These are phyloP conservation scores for Sambucus nigra DNA, from an alignment of 129 eudicot genomes.

Conservation along the genomic window DNA sequence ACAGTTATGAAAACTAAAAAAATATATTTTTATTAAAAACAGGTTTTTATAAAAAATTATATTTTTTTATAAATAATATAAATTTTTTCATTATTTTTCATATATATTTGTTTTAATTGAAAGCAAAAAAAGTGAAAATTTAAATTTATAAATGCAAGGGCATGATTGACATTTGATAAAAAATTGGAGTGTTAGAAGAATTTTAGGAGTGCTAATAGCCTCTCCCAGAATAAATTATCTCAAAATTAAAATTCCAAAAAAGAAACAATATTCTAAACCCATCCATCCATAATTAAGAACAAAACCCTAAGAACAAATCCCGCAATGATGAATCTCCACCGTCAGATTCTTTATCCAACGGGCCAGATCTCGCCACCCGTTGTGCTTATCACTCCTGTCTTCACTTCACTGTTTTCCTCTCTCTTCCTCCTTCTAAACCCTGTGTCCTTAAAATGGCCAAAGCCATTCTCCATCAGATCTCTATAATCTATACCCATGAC, in stretches of 20 bases:
- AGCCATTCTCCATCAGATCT: background rate
- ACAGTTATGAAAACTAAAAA: no score
- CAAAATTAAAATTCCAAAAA: background rate
- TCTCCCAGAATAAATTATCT: no score
- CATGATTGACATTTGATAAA: no score
- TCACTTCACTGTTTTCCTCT: conserved; percentile 14
- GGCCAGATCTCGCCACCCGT: conserved; percentile 20
- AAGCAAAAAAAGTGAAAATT: no score
- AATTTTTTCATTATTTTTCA: no score
- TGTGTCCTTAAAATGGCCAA: conserved; percentile 23
- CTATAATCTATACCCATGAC: background rate
- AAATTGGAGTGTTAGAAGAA: no score
- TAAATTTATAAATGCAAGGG: no score
- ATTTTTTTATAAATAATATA: no score
- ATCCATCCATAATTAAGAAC: conserved; percentile 14
- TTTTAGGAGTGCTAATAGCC: no score
- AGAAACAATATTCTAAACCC: conserved; percentile 11
- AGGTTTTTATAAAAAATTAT: no score
- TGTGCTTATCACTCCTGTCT: conserved; percentile 45
- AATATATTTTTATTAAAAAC: no score
- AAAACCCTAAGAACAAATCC: conserved; percentile 43
- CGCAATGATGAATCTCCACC: conserved; percentile 31
- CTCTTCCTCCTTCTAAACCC: conserved; percentile 9
- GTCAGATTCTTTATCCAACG: conserved; percentile 42
- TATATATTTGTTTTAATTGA: no score